A percentile compares a stretch with the other conserved stretches of the same genome.
Evolutionary conservation across 2,329 filamentous ascomycete species (phyloP).

Genomic region (Pseudomassariella vexata): DNA sequence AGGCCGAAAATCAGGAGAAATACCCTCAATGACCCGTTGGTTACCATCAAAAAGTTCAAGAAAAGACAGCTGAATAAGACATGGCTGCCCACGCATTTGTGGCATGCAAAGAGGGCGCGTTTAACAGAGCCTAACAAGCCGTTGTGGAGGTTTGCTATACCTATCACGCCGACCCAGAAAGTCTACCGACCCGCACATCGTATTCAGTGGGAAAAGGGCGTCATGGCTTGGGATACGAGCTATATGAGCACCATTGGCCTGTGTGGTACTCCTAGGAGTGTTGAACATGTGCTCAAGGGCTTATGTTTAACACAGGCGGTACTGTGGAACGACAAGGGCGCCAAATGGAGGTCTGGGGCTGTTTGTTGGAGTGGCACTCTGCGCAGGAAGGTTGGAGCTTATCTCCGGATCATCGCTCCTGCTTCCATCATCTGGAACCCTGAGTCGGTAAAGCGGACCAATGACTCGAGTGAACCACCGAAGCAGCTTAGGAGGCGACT

Average conservation of each 20-base stretch:
- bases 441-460: too few relatives aligned
- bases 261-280: constrained; percentile 57
- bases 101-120: constrained; percentile 84
- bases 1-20: constrained; percentile 67
- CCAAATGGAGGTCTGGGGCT: constrained; percentile 61
- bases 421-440: constrained; percentile 73
- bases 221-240: constrained; percentile 87
- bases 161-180: constrained; percentile 82
- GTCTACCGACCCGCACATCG: constrained; percentile 83
- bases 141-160: constrained; percentile 86
- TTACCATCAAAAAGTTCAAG: constrained; percentile 59
- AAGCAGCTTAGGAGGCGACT: constrained; percentile 35
- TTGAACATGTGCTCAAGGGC: constrained; percentile 60
- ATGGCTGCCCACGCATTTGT: constrained; percentile 92
- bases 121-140: constrained; percentile 77
- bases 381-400: constrained; percentile 47
- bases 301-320: constrained; percentile 57
- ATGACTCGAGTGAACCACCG: too few relatives aligned
- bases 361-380: constrained; percentile 45
- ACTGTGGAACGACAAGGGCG: constrained; percentile 57
- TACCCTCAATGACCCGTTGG: constrained; percentile 57
- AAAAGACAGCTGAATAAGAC: constrained; percentile 85
- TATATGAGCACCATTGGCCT: constrained; percentile 85
- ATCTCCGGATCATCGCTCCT: constrained; percentile 59
- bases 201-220: constrained; percentile 67